phyloP scores from a whole-genome alignment of 1,139 yeast genomes.

The Debaryomyces coudertii region DNA sequence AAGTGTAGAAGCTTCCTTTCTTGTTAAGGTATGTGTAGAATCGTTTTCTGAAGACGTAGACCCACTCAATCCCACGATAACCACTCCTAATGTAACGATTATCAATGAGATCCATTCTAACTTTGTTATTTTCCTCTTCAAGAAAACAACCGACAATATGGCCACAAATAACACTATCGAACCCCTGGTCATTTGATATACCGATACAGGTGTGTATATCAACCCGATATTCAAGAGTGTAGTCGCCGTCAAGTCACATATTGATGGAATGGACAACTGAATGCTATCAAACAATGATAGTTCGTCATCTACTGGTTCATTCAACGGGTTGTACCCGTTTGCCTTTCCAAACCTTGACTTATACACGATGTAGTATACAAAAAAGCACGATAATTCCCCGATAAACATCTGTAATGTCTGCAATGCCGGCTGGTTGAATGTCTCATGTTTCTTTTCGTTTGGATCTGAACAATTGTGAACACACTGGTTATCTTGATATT shows the following conservation, averaged over 20 bases:
- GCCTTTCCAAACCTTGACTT: conserved; percentile 20
- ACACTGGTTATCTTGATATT: conserved; percentile 78
- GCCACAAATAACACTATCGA: conserved; percentile 80
- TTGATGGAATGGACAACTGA: conserved; percentile 60
- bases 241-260: conserved; percentile 74
- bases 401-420: conserved; percentile 83
- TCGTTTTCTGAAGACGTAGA: conserved; percentile 26
- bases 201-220: conserved; percentile 75
- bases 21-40: conserved; percentile 21
- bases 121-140: conserved; percentile 57
- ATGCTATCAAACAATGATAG: conserved; percentile 27
- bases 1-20: conserved; percentile 12
- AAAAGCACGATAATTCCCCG: conserved; percentile 63
- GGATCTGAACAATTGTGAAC: conserved; percentile 58
- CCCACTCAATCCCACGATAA: conserved; percentile 75
- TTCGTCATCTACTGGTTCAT: conserved; percentile 15
- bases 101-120: conserved; percentile 71
- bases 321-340: conserved; percentile 23
- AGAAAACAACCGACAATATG: conserved; percentile 64
- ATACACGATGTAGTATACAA: conserved; percentile 44
- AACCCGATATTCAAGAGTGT: conserved; percentile 79
- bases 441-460: conserved; percentile 37
- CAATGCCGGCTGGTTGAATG: conserved; percentile 77
- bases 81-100: conserved; percentile 67
- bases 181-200: conserved; percentile 86